Evolutionary conservation across 2,329 filamentous ascomycete genomes (phyloP).

Genomic region (Scedosporium dehoogii): DNA sequence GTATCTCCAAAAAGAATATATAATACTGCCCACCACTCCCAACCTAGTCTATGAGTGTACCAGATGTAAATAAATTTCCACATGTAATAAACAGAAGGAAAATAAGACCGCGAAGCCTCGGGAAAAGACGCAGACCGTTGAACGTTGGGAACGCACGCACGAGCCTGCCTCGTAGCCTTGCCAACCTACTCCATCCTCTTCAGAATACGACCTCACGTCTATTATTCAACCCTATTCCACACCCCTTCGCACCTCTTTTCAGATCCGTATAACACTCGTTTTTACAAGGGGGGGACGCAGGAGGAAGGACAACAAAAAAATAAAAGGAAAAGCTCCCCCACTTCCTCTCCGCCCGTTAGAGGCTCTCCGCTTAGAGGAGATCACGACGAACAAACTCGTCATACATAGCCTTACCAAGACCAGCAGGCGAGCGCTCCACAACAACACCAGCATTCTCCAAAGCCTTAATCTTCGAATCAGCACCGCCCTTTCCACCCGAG

Average conservation of each 20-base stretch:
- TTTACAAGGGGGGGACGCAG: too few species aligned
- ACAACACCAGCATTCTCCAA: constrained; percentile 89
- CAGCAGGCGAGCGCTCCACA: constrained; percentile 88
- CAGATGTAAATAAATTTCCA: not conserved
- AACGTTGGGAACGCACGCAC: too few species aligned
- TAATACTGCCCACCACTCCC: constrained; percentile 1
- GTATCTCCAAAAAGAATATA: not conserved
- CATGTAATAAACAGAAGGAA: not conserved
- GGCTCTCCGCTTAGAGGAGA: constrained; percentile 57
- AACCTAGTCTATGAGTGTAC: constrained; percentile 1
- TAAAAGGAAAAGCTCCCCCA: not conserved
- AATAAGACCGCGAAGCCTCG: not conserved
- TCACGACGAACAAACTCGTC: constrained; percentile 94
- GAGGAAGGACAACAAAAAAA: too few species aligned
- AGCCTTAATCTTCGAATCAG: constrained; percentile 95
- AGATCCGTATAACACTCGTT: too few species aligned
- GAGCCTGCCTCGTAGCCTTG: too few species aligned
- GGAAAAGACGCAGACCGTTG: not conserved
- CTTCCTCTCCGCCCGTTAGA: not conserved
- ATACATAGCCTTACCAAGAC: constrained; percentile 86
- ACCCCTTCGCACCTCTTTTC: too few species aligned
- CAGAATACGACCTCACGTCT: too few species aligned
- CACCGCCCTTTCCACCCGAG: constrained; percentile 92
- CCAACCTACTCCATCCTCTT: too few species aligned
- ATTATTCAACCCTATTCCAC: too few species aligned